A percentile compares a stretch with the other conserved stretches of the same genome.
These are phyloP conservation scores for Eucalyptus marginata DNA, from an alignment of 345 rosid species.

Conservation along the genomic window DNA sequence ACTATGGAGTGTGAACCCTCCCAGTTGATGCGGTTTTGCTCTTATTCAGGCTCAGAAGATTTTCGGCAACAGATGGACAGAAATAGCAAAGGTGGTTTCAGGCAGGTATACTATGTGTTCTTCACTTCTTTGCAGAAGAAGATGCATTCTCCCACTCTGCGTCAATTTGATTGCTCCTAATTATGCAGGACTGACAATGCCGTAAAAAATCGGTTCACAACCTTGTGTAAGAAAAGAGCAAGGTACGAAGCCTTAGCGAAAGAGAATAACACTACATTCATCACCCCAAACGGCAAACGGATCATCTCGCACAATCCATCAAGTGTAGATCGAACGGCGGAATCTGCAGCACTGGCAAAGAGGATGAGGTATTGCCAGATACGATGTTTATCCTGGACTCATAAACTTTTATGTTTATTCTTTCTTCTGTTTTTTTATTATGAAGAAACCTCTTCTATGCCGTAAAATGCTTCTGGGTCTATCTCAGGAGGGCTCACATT, in stretches of 20 bases:
- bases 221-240: slow-evolving; percentile 96
- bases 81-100: slow-evolving; percentile 98
- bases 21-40: background rate
- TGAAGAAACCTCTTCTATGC: background rate
- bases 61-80: slow-evolving; percentile 98
- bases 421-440: background rate
- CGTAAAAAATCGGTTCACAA: slow-evolving; percentile 94
- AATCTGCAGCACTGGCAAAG: slow-evolving; percentile 33
- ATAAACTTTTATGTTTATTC: background rate
- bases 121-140: background rate
- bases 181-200: slow-evolving; percentile 88
- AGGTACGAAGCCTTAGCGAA: slow-evolving; percentile 84
- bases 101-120: slow-evolving; percentile 53
- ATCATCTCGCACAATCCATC: slow-evolving; percentile 28
- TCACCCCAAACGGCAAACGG: slow-evolving; percentile 69
- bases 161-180: background rate
- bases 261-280: slow-evolving; percentile 42
- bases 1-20: background rate
- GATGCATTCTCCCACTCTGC: background rate
- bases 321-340: slow-evolving; percentile 20
- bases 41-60: slow-evolving; percentile 77
- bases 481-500: slow-evolving; percentile 60
- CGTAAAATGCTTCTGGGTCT: background rate
- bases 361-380: slow-evolving; percentile 31
- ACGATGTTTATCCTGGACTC: background rate